Evolutionary conservation across 345 rosid species (phyloP).

Genomic region (Barbarea vulgaris): DNA sequence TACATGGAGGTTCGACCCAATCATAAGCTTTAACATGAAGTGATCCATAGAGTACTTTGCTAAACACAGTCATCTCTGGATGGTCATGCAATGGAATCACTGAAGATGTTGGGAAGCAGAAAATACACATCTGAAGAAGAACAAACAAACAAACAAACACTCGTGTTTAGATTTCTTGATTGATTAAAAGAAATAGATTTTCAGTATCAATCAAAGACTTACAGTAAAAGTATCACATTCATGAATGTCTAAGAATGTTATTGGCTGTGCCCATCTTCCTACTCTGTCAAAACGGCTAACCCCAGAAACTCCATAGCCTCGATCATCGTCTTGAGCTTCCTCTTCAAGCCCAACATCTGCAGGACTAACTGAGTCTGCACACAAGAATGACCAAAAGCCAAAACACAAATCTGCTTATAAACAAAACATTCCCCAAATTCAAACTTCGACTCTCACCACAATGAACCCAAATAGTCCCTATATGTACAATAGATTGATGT

Average conservation of each 20-base stretch:
- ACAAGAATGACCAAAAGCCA: conserved; percentile 17
- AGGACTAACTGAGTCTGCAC: conserved; percentile 74
- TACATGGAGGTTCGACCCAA: conserved; percentile 84
- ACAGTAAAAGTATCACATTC: conserved; percentile 80
- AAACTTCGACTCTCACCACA: conserved; percentile 12
- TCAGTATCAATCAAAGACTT: conserved; percentile 22
- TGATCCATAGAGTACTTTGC: conserved; percentile 92
- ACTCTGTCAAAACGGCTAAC: conserved; percentile 51
- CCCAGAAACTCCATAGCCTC: conserved; percentile 79
- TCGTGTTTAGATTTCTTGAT: conserved; percentile 9
- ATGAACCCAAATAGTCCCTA: background rate
- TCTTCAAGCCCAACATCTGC: conserved; percentile 81
- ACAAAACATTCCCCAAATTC: conserved; percentile 1
- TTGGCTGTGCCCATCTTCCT: conserved; percentile 89
- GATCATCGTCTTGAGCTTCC: conserved; percentile 73
- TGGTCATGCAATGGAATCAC: conserved; percentile 97
- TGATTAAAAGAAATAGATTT: background rate
- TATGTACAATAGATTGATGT: background rate
- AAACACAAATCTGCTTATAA: conserved; percentile 12
- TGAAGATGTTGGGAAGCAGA: conserved; percentile 91
- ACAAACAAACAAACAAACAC: conserved; percentile 27
- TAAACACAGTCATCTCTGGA: conserved; percentile 93
- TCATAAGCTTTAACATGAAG: conserved; percentile 94
- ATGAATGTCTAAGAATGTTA: conserved; percentile 72
- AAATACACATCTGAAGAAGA: conserved; percentile 78